A percentile compares a stretch with the other conserved stretches of the same genome.
Evolutionary conservation across 345 rosid genomes (phyloP).

Genomic region (Xanthoceras sorbifolium): DNA sequence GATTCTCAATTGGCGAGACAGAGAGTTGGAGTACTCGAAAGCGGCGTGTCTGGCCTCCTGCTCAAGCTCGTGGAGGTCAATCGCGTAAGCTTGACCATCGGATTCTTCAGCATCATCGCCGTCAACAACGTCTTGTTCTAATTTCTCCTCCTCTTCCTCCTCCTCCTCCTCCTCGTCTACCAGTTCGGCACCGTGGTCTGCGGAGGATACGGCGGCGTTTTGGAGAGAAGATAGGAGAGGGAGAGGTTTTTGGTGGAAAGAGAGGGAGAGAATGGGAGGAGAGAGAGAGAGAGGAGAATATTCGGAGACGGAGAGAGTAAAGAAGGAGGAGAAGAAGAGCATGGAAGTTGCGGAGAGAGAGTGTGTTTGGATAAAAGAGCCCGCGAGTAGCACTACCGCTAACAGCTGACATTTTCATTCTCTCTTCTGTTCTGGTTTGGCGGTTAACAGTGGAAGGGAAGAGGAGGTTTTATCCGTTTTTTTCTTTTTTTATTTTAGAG

Average conservation of each 20-base stretch:
- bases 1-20: slow-evolving; percentile 61
- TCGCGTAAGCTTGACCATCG: slow-evolving; percentile 25
- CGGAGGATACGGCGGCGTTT: slow-evolving; percentile 12
- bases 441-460: neutral
- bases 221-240: slow-evolving; percentile 30
- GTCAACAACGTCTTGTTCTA: slow-evolving; percentile 19
- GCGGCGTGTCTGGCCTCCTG: slow-evolving; percentile 70
- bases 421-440: neutral
- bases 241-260: slow-evolving; percentile 24
- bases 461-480: neutral
- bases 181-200: slow-evolving; percentile 13
- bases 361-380: neutral
- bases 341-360: slow-evolving; percentile 4
- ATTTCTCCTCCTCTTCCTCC: too few species aligned
- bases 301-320: slow-evolving; percentile 7
- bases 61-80: slow-evolving; percentile 68
- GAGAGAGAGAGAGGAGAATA: slow-evolving; percentile 17
- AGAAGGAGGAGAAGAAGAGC: slow-evolving; percentile 12
- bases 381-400: too few species aligned
- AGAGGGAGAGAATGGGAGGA: slow-evolving; percentile 31
- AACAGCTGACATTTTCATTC: neutral
- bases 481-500: too few species aligned
- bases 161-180: slow-evolving; percentile 22
- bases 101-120: slow-evolving; percentile 26
- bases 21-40: slow-evolving; percentile 53